Base-by-base conservation (phyloP, 371 early-diverging fungal genomes). In the Paraphysoderma sedebokerense region DNA sequence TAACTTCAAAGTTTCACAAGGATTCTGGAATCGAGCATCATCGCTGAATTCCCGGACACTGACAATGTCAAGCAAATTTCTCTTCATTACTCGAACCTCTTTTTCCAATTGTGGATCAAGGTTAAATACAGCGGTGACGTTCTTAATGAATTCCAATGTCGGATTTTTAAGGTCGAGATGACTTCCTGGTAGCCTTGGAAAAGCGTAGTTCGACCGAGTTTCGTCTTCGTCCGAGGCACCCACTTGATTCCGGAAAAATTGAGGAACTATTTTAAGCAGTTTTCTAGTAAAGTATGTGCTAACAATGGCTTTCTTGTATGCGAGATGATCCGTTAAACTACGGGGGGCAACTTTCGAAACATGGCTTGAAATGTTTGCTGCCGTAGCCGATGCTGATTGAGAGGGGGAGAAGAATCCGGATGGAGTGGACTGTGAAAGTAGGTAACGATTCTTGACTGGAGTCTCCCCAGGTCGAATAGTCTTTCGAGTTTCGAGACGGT, bases 91-190 rank as follows among this genome's bases (percentile, higher is more conserved):
- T 2, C 82, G 74, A 27, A 77, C 77, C 49, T 71, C 65, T 32
- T 71, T 61, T 48, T 80, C 79, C 27, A 85, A 45, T 0, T 60
- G 50, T 5, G 51, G 47, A 33, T 92, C 89, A 5, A 93, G 63
- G 17, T 61, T 67, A 13, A 93, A 61, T 0, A 91, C 78, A 0
- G 80, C 74, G 44, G 70, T 68, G 0, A 86, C 53, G 38, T 62
- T 62, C 52, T 90, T 89, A 27, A 81, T 63, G 47, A 85, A 82
- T 59, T 91, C 86, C 11, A 83, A 63, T 5, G 85, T 79, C 9
- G 80, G 65, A 35, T 57, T 67, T 3, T 49, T 60, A 48, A 79
- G 47, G 1, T 55, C 44, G 13, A 74, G 58, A 56, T 79, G 72
- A 0, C 83, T 76, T 0, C 84, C 89, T 0, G 85, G 75, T 9